Evolutionary conservation across 768 basidiomycete genomes (phyloP).

Genomic region (Hortiboletus campestris): DNA sequence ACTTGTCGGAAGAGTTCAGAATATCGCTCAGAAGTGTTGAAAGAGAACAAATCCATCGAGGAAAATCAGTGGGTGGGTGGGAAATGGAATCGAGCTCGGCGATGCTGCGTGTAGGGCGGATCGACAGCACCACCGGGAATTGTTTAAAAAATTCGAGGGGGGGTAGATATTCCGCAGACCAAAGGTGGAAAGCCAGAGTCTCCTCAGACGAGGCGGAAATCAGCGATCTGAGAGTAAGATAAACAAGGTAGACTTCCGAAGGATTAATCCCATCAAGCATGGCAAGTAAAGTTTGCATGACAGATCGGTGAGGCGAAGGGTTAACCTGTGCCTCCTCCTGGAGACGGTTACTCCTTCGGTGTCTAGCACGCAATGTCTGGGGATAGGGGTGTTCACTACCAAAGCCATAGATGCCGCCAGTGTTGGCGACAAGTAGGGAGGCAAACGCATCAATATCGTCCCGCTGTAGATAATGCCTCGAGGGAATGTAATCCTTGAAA

Average conservation of each 20-base stretch:
- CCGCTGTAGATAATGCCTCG: conserved; percentile 48
- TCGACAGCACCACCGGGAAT: conserved; percentile 40
- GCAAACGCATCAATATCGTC: conserved; percentile 76
- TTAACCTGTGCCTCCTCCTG: conserved; percentile 21
- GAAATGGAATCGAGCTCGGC: conserved; percentile 33
- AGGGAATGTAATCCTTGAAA: conserved; percentile 74
- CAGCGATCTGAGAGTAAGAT: conserved; percentile 61
- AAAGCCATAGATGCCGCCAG: conserved; percentile 63
- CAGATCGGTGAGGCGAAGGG: conserved; percentile 44
- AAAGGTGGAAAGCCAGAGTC: conserved; percentile 26
- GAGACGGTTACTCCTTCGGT: conserved; percentile 11
- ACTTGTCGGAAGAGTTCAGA: conserved; percentile 51
- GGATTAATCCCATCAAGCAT: conserved; percentile 57
- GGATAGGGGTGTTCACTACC: conserved; percentile 46
- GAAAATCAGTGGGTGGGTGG: conserved; percentile 48
- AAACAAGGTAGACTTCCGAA: conserved; percentile 53
- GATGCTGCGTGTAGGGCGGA: conserved; percentile 36
- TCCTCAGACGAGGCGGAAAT: conserved; percentile 41
- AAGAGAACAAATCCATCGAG: conserved; percentile 60
- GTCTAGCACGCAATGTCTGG: conserved; percentile 44
- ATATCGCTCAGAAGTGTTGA: conserved; percentile 57
- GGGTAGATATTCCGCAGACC: conserved; percentile 40
- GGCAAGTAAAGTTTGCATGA: conserved; percentile 50
- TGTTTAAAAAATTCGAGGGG: conserved; percentile 50
- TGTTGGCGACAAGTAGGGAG: conserved; percentile 54